Evolutionary conservation across 129 eudicot genomes (phyloP), one percentile per base, ranked within the genome.

Genomic region (Lactuca sativa): DNA sequence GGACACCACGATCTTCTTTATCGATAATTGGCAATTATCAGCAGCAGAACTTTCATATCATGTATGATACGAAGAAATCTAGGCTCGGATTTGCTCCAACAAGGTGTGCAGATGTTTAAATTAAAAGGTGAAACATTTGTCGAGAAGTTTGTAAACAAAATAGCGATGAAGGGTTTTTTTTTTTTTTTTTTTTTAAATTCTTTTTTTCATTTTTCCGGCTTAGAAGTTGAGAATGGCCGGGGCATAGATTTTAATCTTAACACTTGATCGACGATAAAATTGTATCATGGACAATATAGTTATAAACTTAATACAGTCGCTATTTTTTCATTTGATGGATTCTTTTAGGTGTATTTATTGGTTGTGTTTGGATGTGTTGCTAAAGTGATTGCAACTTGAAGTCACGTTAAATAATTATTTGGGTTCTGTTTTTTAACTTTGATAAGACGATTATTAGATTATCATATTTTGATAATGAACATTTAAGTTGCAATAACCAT

Each of bases 21-120:
- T 90, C 99, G 6, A 95, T 95, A n/a, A 84, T 95, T 11, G 99
- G 99, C 0, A 95, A 95, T 64, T 95, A 95, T 55, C 99, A 95
- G 61, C 99, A 95, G 60, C 99, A 95, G 73, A 95, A 95, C 73
- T 95, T 95, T 18, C 99, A 90, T 72, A 72, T 95, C 0, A 59
- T 90, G 72, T 95, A 95, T 14, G 99, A 95, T 9, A 95, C 89
- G 41, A 95, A 87, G 74, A 78, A 65, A 77, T 90, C 96, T 15
- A 85, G 97, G 80, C 91, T 95, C 10, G 99, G 99, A 38, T 95
- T 74, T 53, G 99, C 97, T 9, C 99, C 97, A 49, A 80, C 86
- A 8, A 87, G 56, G 47, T 95, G 99, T 67, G 92, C 96, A 14
- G 89, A 90, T 25, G 76, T 86, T 38, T 89, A 71, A 80, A 55